Evolutionary conservation across 164 flowering plant species (phyloP), one percentile per base, ranked within the genome.

Genomic region (Malania oleifera): DNA sequence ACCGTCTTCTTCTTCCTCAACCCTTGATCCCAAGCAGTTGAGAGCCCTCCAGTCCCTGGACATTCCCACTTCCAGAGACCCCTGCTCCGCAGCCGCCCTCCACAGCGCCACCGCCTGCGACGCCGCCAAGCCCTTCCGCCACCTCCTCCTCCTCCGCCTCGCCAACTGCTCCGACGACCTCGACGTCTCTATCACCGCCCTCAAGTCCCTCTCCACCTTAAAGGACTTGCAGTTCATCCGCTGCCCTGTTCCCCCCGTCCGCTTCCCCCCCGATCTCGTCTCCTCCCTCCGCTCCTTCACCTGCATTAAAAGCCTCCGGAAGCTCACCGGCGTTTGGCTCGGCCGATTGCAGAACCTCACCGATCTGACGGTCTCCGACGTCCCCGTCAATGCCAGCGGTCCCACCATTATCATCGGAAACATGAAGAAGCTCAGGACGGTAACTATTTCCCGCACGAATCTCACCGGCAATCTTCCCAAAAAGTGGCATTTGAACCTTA

Each of bases 1-100:
- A 2, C 7, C 69, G 2, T 25, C 73, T 19, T 27, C 62, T 3
- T 47, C 67, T 0, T 24, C 72, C 3, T 70, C 86, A 35, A 62
- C 84, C 0, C 80, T 93, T 10, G 97, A 93, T 73, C 97, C 98
- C 7, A 86, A 89, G 46, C 97, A 93, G 49, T 69, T 86, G 20
- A 65, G 50, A 61, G 92, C 98, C 28, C 89, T 93, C 50, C 78
- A 78, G 56, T 87, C 97, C n/a, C 88, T 93, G 67, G 65, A 74
- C 74, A 68, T 89, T 63, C 95, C 95, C 29, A 80, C 82, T n/a
- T 44, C 77, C 18, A 79, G 61, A 56, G 88, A 93, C 75, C 96
- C 98, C 38, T 93, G 98, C 65, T 34, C 69, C 11, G 83, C 69
- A 37, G 78, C 77, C 34, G 65, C 85, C 29, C 59, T 60, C 64